Conservation (phyloP, 352 stramenopile genomes). For the Globisporangium ultimum region DNA sequence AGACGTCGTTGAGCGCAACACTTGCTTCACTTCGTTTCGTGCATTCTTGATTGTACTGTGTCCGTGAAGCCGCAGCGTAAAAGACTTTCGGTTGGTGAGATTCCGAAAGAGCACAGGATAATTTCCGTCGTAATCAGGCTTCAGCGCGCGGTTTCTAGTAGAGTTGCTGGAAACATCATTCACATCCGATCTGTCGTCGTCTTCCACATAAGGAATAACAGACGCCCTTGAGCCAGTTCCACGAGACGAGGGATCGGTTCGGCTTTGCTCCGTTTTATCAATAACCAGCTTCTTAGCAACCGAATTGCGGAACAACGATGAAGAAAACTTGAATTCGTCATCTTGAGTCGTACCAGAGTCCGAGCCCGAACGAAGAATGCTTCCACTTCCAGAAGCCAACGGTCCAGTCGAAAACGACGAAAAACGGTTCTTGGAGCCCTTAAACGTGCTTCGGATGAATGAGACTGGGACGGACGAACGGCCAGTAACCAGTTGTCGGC, state of each 20-base stretch:
- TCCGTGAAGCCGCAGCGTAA: slow-evolving; percentile 51
- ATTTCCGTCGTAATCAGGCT: slow-evolving; percentile 49
- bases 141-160: slow-evolving; percentile 28
- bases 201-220: slow-evolving; percentile 55
- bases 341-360: slow-evolving; percentile 27
- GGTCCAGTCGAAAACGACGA: slow-evolving; percentile 38
- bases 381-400: slow-evolving; percentile 12
- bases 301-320: slow-evolving; percentile 54
- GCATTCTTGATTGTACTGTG: slow-evolving; percentile 55
- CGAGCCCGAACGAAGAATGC: slow-evolving; percentile 14
- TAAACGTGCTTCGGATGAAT: slow-evolving; percentile 74
- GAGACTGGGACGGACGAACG: slow-evolving; percentile 62
- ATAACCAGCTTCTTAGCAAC: slow-evolving; percentile 61
- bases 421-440: slow-evolving; percentile 64
- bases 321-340: slow-evolving; percentile 65
- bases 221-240: slow-evolving; percentile 32
- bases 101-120: slow-evolving; percentile 63
- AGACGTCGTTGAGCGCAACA: slow-evolving; percentile 42
- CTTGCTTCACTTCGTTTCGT: slow-evolving; percentile 50
- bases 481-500: slow-evolving; percentile 47
- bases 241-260: slow-evolving; percentile 7
- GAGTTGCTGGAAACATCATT: slow-evolving; percentile 21
- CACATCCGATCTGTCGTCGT: slow-evolving; percentile 28
- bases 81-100: slow-evolving; percentile 63
- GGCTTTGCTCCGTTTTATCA: slow-evolving; percentile 36